Evolutionary conservation across 495 filamentous ascomycete species (phyloP), one percentile per base, ranked within the genome.

Genomic region (Neurospora sublineolata): DNA sequence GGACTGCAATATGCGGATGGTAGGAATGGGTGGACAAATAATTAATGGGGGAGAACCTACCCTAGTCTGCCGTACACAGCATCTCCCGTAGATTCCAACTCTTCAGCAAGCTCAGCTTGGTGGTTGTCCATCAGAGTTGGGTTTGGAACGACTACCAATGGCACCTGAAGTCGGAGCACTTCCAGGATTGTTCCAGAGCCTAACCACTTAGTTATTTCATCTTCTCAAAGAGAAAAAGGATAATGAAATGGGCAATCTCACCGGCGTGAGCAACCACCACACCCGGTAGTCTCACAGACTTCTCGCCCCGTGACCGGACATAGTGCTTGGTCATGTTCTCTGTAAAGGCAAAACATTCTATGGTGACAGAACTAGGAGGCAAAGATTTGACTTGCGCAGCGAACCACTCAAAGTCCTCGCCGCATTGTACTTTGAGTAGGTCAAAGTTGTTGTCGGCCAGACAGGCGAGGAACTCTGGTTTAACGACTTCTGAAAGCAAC

Each of bases 201-300:
- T 97, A 68, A 2, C 6, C 14, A 9, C 12, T 64, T 18, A 33
- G 27, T 64, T 36, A 64, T 64, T 64, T 3, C 1, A 64, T 33
- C 5, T 11, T 38, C 18, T 69, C 14, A 67, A 14, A 46, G 33
- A 68, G 52, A 38, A 11, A 36, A 23, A 69, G 9, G 4, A 27
- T 37, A 8, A 23, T 3, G 58, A 60, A 37, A 68, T 23, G 52
- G 23, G 30, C 27, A 37, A 68, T 79, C 82, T 79, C 84, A 94
- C 94, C 95, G 72, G 93, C 94, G 84, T 99, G 95, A 67, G 89
- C 91, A 71, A 99, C 90, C 36, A 97, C 86, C n/a, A 94, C 80
- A 4, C 90, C 90, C 10, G 88, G 84, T 0, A 74, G 72, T 0
- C 78, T 78, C 14, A 71, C 70, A 9, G 70, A 73, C 1, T 69